These are phyloP conservation scores for Leccinum variabile DNA, from an alignment of 1,284 basidiomycete species.

Conservation along the genomic window DNA sequence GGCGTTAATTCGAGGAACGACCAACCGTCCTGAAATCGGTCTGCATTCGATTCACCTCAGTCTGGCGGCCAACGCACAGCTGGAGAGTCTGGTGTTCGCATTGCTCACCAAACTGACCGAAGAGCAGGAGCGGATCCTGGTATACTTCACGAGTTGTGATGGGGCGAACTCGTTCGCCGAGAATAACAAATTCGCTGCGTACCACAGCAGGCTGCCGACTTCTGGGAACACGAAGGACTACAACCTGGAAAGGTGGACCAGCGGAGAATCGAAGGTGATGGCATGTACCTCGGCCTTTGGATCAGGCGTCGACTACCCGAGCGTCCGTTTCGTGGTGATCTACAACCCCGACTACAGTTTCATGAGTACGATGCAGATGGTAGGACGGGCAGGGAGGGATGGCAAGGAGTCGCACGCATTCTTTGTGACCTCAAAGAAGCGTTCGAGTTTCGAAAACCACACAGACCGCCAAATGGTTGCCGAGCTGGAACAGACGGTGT, in stretches of 20 bases:
- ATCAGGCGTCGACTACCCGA: not conserved
- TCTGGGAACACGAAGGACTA: not conserved
- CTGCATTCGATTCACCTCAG: not conserved
- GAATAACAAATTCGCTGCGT: not conserved
- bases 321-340: not conserved
- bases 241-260: not conserved
- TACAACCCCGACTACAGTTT: not conserved
- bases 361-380: not conserved
- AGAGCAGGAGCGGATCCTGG: not conserved
- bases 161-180: not conserved
- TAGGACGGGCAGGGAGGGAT: slow-evolving; percentile 3
- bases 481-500: not conserved
- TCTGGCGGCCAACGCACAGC: no score
- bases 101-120: not conserved
- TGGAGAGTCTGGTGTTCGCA: no score
- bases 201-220: not conserved
- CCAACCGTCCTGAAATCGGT: not conserved
- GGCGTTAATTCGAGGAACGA: not conserved
- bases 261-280: not conserved
- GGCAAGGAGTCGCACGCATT: slow-evolving; percentile 4
- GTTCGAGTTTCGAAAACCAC: not conserved
- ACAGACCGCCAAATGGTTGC: no score
- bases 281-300: not conserved
- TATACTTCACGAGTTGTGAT: not conserved
- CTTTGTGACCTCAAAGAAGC: not conserved